Conservation (phyloP, 495 filamentous ascomycete genomes). For the Aspergillus carlsbadensis region DNA sequence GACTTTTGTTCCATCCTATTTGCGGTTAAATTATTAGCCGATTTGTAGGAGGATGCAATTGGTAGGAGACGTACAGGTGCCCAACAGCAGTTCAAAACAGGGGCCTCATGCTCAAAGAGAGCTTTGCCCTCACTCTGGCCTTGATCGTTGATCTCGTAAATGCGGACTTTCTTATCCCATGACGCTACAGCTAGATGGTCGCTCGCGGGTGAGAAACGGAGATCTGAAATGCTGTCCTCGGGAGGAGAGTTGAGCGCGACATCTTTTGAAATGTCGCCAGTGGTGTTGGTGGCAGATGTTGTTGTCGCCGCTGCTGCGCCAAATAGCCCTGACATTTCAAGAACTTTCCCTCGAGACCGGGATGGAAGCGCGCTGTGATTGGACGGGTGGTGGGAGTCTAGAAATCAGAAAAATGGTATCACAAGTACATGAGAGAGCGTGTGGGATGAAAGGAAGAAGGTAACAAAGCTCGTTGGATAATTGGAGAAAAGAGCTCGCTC, state of each 20-base stretch:
- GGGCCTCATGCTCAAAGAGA: constrained; percentile 71
- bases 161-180: constrained; percentile 93
- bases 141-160: constrained; percentile 78
- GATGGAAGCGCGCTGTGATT: background rate
- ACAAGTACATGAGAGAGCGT: background rate
- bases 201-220: constrained; percentile 73
- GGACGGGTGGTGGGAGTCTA: background rate
- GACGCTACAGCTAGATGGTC: constrained; percentile 82
- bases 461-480: background rate
- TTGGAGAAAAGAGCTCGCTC: constrained; percentile 8
- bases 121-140: constrained; percentile 76
- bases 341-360: constrained; percentile 15
- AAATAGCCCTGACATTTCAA: constrained; percentile 59
- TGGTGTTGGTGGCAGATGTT: constrained; percentile 61
- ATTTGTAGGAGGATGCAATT: too few species aligned
- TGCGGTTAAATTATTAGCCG: too few species aligned
- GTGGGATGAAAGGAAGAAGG: background rate
- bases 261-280: constrained; percentile 89
- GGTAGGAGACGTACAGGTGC: constrained; percentile 66
- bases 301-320: constrained; percentile 48
- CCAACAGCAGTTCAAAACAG: constrained; percentile 78
- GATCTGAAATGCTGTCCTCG: constrained; percentile 80
- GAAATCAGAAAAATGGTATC: background rate
- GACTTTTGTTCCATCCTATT: constrained; percentile 69
- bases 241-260: constrained; percentile 73